phyloP scores from a whole-genome alignment of 768 basidiomycete species.

The Auriscalpium vulgare region DNA sequence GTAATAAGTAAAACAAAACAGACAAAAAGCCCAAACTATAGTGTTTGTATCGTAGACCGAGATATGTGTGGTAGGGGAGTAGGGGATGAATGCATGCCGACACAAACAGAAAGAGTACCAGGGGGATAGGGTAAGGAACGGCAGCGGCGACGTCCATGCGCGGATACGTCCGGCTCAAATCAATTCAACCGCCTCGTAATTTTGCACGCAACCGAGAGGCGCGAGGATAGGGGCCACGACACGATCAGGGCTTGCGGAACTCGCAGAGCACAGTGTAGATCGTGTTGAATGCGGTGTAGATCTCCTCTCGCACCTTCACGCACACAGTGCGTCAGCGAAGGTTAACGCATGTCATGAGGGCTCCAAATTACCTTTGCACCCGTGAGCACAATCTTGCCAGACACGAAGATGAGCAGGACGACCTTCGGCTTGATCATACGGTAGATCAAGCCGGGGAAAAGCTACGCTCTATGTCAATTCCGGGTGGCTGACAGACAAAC shows the following conservation, averaged over 20 bases:
- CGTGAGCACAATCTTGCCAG: conserved; percentile 97
- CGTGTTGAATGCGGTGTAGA: conserved; percentile 98
- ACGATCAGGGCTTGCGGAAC: conserved; percentile 71
- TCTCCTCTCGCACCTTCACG: conserved; percentile 89
- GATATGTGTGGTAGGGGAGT: not conserved
- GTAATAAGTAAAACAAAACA: not conserved
- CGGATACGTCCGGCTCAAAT: no score
- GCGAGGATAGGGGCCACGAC: not conserved
- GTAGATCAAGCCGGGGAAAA: conserved; percentile 98
- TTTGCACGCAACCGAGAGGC: not conserved
- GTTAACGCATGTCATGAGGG: not conserved
- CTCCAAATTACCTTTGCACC: conserved; percentile 83
- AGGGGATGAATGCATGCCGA: not conserved
- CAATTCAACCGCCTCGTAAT: not conserved
- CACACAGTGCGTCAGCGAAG: not conserved
- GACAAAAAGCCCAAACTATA: not conserved
- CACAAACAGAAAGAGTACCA: not conserved
- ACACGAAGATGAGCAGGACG: conserved; percentile 96
- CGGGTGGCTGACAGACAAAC: not conserved
- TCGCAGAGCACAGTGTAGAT: conserved; percentile 98
- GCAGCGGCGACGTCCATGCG: not conserved
- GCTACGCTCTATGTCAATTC: conserved; percentile 32
- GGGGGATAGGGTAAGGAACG: not conserved
- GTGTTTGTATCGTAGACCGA: not conserved
- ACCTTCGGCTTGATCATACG: conserved; percentile 99